Conservation (phyloP, 371 early-diverging fungal species). For the Mortierella sp. region DNA sequence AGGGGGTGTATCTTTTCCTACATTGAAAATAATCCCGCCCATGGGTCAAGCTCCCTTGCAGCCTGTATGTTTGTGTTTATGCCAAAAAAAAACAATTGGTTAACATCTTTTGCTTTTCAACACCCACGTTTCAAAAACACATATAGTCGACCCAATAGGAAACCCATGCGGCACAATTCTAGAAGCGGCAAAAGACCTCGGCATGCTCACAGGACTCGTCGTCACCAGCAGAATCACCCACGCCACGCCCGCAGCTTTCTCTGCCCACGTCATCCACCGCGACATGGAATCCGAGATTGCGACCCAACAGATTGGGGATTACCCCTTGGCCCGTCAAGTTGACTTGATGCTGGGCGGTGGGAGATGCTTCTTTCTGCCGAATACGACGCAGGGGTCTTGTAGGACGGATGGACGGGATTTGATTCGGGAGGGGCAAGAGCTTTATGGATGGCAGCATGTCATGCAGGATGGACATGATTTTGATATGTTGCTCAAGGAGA, state of each 20-base stretch:
- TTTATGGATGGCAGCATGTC: constrained; percentile 70
- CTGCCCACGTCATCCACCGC: constrained; percentile 85
- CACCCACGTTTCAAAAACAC: too few relatives aligned
- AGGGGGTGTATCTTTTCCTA: background rate
- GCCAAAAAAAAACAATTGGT: too few relatives aligned
- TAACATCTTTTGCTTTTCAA: background rate
- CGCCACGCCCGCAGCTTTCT: constrained; percentile 86
- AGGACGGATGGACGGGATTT: constrained; percentile 80
- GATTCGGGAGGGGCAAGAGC: constrained; percentile 63
- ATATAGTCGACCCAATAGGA: constrained; percentile 69
- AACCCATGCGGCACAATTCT: constrained; percentile 92
- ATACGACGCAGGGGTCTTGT: constrained; percentile 70
- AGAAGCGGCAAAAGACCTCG: constrained; percentile 90
- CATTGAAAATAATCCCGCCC: background rate
- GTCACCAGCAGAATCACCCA: constrained; percentile 95
- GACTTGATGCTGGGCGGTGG: constrained; percentile 97
- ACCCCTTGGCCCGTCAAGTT: constrained; percentile 82
- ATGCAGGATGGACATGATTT: constrained; percentile 68
- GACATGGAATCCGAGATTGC: constrained; percentile 89
- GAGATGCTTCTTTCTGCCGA: constrained; percentile 84
- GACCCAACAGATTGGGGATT: constrained; percentile 89
- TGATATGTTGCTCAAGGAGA: constrained; percentile 59
- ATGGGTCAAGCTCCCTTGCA: background rate
- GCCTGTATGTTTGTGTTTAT: background rate
- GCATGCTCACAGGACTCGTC: constrained; percentile 90